These are phyloP conservation scores for Podospora pseudoanserina DNA, from an alignment of 495 filamentous ascomycete genomes.

Conservation along the genomic window DNA sequence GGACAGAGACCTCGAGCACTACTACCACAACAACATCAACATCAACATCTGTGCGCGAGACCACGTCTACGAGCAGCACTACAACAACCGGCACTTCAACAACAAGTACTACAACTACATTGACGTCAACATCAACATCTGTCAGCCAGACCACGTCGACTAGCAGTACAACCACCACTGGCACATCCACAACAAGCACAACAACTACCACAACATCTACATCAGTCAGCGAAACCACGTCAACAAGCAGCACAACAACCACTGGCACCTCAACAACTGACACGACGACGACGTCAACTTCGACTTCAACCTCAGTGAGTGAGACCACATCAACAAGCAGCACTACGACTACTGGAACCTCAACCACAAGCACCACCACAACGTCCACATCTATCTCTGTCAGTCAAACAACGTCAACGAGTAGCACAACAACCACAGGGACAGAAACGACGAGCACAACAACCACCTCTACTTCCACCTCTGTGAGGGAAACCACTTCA, in stretches of 20 bases:
- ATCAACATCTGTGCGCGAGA: neutral
- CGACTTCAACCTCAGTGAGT: neutral
- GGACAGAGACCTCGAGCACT: neutral
- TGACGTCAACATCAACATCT: neutral
- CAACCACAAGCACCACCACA: neutral
- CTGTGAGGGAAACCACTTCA: neutral
- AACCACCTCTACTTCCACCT: neutral
- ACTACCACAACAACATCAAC: neutral
- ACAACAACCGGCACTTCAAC: neutral
- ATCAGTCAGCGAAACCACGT: neutral
- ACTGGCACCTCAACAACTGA: neutral
- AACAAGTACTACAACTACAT: neutral
- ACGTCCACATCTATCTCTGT: neutral
- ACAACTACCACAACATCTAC: neutral
- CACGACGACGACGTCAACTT: neutral
- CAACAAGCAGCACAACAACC: no score
- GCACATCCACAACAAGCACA: neutral
- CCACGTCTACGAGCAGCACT: neutral
- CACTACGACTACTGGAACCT: slow-evolving; percentile 1
- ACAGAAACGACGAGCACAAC: neutral
- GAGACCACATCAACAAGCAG: neutral
- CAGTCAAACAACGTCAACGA: neutral
- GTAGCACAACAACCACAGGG: neutral
- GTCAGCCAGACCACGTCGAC: no score
- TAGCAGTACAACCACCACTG: no score